A percentile compares a stretch with the other conserved stretches of the same genome.
phyloP scores from a whole-genome alignment of 2,329 filamentous ascomycete genomes.

The Dactylellina cionopaga region DNA sequence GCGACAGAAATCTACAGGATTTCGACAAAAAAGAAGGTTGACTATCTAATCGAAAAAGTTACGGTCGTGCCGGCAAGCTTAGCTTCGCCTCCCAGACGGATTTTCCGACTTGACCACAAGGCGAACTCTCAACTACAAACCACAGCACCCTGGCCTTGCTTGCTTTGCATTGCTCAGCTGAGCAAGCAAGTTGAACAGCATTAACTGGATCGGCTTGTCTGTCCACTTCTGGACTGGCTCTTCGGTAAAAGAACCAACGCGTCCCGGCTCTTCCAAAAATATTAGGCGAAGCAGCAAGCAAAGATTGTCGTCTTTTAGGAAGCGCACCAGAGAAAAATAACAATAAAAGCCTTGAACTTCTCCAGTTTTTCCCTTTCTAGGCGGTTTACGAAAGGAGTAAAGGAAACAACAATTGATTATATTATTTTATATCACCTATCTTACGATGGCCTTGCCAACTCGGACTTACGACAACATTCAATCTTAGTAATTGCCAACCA shows the following conservation, averaged over 20 bases:
- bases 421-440: too few species aligned
- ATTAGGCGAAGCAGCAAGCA: conserved; percentile 51
- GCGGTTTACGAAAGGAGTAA: conserved; percentile 28
- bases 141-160: conserved; percentile 31
- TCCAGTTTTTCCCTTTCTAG: conserved; percentile 34
- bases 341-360: conserved; percentile 40
- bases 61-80: conserved; percentile 49
- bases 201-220: conserved; percentile 53
- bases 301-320: conserved; percentile 18
- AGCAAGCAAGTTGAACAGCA: conserved; percentile 43
- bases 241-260: conserved; percentile 52
- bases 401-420: conserved; percentile 22
- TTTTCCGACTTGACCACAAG: conserved; percentile 52
- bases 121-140: conserved; percentile 41
- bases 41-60: conserved; percentile 29
- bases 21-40: conserved; percentile 14
- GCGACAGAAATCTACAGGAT: conserved; percentile 5
- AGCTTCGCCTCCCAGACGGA: conserved; percentile 47
- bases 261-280: conserved; percentile 46
- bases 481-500: conserved; percentile 33
- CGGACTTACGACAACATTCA: conserved; percentile 23
- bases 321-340: conserved; percentile 25
- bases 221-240: conserved; percentile 46
- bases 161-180: conserved; percentile 51
- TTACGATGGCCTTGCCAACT: conserved; percentile 44